Base-by-base conservation (phyloP, 108 stramenopile species). In the Ochromonas danica region DNA sequence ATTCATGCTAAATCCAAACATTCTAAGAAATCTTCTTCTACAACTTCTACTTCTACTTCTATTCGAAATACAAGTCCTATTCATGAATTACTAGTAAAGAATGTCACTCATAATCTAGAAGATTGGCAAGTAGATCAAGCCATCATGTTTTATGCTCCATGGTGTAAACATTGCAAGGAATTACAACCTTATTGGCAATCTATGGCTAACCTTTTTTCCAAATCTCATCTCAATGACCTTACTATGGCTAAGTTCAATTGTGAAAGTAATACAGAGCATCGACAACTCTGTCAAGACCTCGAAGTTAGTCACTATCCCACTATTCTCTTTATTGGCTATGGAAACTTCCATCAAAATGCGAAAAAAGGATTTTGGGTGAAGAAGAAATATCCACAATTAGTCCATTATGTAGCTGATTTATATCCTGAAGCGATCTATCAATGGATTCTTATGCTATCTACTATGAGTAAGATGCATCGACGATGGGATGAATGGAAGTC, bases 111-210 rank as follows among this genome's bases (percentile, higher is more conserved):
- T 36, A 67, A 22, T 67, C 35, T 67, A 67, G 31, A 3, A 10
- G 63, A 67, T 67, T 67, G 63, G 63, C 17, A 67, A 67, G 6
- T 10, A 10, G 63, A 67, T 25, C 6, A 14, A 67, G 63, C 63
- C 30, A 36, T 67, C 63, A 22, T 67, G 31, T 67, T 67, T 36
- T 67, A 67, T 67, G 63, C 63, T 10, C 63, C 63, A 43, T 78
- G 78, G 77, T 82, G 82, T 77, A 79, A 82, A 2, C 81, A 85
- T 79, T 85, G 86, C 82, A 87, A 83, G 57, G 70, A 77, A 70
- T 71, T 87, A 6, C 71, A 70, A 43, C 36, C 79, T 3, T 81
- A 81, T 42, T 87, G 82, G 82, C 79, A 87, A 28, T 82, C 81
- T 45, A 81, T 84, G 0, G 86, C 86, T 43, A 51, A 51, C 45